Evolutionary conservation across 2,329 filamentous ascomycete species (phyloP).

Genomic region (Xylaria sp.): DNA sequence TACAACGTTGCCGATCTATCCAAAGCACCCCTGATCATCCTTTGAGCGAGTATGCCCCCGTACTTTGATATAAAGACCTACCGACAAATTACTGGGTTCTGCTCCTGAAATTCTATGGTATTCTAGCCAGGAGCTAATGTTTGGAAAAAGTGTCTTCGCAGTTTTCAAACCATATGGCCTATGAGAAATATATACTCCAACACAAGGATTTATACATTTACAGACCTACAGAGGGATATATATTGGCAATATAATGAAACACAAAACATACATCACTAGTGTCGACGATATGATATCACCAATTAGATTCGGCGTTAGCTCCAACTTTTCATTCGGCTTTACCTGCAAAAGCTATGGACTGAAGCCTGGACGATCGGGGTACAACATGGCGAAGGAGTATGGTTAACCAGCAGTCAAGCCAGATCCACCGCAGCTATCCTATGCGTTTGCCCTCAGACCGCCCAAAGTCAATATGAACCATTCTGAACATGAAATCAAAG

Average conservation of each 20-base stretch:
- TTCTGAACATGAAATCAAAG: constrained; percentile 26
- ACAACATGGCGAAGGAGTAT: constrained; percentile 42
- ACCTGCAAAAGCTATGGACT: constrained; percentile 36
- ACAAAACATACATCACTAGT: not conserved
- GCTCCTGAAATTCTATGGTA: not conserved
- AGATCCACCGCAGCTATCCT: constrained; percentile 44
- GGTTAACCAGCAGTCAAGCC: constrained; percentile 40
- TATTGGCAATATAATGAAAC: not conserved
- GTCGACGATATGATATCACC: not conserved
- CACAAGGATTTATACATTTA: not conserved
- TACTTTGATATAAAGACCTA: not conserved
- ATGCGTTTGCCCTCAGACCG: constrained; percentile 38
- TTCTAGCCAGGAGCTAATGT: not conserved
- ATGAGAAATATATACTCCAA: not conserved
- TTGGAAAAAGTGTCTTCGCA: not conserved
- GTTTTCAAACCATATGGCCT: not conserved
- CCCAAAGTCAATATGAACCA: constrained; percentile 32
- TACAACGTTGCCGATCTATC: not conserved
- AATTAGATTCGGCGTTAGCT: not conserved
- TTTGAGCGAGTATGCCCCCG: not conserved
- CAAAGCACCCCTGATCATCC: not conserved
- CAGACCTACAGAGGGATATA: not conserved
- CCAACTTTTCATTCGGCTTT: constrained; percentile 18
- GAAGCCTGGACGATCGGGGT: constrained; percentile 37
- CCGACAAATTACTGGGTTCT: not conserved